Evolutionary conservation across 108 stramenopile species (phyloP), one percentile per base, ranked within the genome.

Genomic region (Nitzschia inconspicua): DNA sequence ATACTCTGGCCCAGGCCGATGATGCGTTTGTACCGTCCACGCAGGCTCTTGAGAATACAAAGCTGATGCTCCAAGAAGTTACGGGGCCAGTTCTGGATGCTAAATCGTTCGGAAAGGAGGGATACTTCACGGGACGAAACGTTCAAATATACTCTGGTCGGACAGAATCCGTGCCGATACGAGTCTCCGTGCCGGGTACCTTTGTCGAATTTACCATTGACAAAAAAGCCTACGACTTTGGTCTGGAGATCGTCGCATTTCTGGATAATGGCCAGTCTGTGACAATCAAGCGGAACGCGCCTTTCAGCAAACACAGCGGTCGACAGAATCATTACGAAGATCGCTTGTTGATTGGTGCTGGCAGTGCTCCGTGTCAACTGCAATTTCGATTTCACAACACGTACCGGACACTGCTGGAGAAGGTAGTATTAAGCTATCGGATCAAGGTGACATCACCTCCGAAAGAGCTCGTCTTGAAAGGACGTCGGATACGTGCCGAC

Each of bases 181-280:
- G 52, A 36, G 52, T 54, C 19, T 4, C 52, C 4, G 37, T 36
- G 23, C 52, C 52, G 5, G 52, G 52, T 4, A 16, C 52, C n/a
- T 54, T 54, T 23, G 34, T 54, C 11, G 52, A 54, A 54, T 54
- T 54, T 22, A 37, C 52, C n/a, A 54, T 54, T 8, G n/a, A 9
- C 2, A 54, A 54, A 54, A 54, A 54, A 54, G 52, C 34, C 9
- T 37, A 36, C 37, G 52, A 54, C 0, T 54, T 54, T 16, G 52
- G 37, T 36, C 22, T 54, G 18, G 34, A 20, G 6, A 16, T 54
- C 18, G 6, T 36, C 19, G 52, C 30, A 2, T 32, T 54, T 5
- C 52, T 36, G 3, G 52, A 54, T 19, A 54, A 54, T 10, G 52
- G 52, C n/a, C 23, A 54, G 20, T 1, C 52, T 9, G 16, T 54